Evolutionary conservation across 208 protist species (phyloP).

Genomic region (Trypanosoma melophagium): DNA sequence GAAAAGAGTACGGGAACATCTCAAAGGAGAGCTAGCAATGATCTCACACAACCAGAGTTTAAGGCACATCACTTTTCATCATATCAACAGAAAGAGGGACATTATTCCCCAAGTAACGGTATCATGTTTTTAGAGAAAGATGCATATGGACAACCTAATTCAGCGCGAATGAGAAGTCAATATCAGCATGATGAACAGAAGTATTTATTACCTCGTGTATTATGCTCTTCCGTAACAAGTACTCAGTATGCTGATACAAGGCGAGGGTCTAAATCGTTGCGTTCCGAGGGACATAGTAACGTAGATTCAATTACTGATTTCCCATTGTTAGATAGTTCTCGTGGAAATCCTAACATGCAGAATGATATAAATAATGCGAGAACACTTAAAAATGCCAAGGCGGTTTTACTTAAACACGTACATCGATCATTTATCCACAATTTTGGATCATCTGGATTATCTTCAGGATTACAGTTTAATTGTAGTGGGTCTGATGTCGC

Average conservation of each 20-base stretch:
- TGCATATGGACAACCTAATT: no score
- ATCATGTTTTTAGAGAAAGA: no score
- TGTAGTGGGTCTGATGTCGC: not conserved
- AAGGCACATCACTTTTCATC: no score
- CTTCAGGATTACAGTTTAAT: not conserved
- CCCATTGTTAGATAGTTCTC: not conserved
- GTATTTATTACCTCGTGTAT: not conserved
- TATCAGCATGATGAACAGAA: no score
- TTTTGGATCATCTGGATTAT: not conserved
- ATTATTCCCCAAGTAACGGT: no score
- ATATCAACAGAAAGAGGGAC: no score
- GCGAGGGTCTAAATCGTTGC: not conserved
- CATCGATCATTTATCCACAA: slow-evolving; percentile 1
- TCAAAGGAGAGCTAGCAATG: no score
- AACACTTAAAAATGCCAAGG: slow-evolving; percentile 27
- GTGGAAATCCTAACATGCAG: not conserved
- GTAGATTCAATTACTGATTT: not conserved
- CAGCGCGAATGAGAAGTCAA: no score
- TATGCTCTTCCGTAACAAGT: not conserved
- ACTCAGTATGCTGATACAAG: not conserved
- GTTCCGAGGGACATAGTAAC: slow-evolving; percentile 4
- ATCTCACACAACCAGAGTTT: no score
- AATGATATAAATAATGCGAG: not conserved
- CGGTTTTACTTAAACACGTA: slow-evolving; percentile 27
- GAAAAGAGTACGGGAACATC: not conserved